A percentile compares a stretch with the other conserved stretches of the same genome.
Conservation (phyloP, 192 early-diverging fungal genomes). For the Gryganskiella cystojenkinii region DNA sequence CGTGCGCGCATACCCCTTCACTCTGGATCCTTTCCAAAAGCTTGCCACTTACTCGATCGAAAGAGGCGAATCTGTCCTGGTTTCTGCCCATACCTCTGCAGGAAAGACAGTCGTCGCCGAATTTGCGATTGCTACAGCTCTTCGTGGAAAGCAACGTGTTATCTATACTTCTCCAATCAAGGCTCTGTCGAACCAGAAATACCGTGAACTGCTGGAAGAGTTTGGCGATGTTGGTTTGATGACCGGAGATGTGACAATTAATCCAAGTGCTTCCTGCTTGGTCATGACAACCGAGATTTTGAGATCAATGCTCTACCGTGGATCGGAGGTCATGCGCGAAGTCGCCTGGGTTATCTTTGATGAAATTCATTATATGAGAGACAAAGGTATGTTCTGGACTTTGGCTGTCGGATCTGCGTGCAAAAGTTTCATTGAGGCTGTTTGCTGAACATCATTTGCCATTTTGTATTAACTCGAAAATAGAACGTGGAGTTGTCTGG, state of each 20-base stretch:
- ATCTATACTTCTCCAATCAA: constrained; percentile 99
- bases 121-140: constrained; percentile 93
- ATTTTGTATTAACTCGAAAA: no score
- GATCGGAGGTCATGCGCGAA: constrained; percentile 95
- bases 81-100: constrained; percentile 95
- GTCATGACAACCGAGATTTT: constrained; percentile 99
- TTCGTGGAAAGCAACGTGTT: constrained; percentile 91
- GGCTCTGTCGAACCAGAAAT: constrained; percentile 99
- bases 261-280: constrained; percentile 89
- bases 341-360: constrained; percentile 99
- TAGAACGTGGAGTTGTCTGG: constrained; percentile 98
- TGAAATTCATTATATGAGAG: constrained; percentile 99
- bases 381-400: constrained; percentile 67
- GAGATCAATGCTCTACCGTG: constrained; percentile 96
- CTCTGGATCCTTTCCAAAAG: constrained; percentile 95
- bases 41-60: constrained; percentile 91
- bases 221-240: constrained; percentile 99
- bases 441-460: no score
- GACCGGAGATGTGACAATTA: constrained; percentile 99
- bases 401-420: not conserved
- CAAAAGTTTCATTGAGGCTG: constrained; percentile 1
- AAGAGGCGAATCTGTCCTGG: constrained; percentile 93
- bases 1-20: constrained; percentile 89
- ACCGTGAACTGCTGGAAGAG: constrained; percentile 92
- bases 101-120: constrained; percentile 99